Conservation (phyloP, 352 stramenopile species). For the Pythium guiyangense region DNA sequence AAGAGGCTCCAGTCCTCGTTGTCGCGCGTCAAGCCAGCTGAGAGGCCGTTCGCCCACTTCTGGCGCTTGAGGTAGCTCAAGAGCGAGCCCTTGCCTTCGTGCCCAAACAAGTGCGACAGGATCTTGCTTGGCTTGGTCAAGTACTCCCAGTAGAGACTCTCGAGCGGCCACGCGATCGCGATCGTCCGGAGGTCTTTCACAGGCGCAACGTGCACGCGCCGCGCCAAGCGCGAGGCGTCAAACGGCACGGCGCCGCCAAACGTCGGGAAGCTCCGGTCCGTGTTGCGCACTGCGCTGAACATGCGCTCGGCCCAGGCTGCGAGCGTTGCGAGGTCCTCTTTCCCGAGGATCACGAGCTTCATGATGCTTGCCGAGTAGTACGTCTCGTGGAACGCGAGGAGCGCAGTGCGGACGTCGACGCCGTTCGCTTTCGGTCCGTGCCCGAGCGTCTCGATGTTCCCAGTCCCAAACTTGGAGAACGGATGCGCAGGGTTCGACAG, state of each 20-base stretch:
- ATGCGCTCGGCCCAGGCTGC: slow-evolving; percentile 59
- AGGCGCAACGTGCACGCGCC: slow-evolving; percentile 44
- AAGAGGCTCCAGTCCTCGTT: slow-evolving; percentile 72
- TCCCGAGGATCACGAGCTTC: slow-evolving; percentile 76
- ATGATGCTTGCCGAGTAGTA: slow-evolving; percentile 73
- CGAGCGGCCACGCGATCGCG: slow-evolving; percentile 61
- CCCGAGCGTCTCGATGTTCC: slow-evolving; percentile 80
- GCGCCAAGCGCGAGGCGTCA: slow-evolving; percentile 37
- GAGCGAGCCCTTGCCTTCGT: slow-evolving; percentile 92
- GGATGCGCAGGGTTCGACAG: slow-evolving; percentile 69
- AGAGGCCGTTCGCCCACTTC: slow-evolving; percentile 72
- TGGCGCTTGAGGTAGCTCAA: slow-evolving; percentile 89
- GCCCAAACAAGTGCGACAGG: slow-evolving; percentile 90
- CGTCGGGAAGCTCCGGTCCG: slow-evolving; percentile 35
- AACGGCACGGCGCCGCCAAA: slow-evolving; percentile 47
- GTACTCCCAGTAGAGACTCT: slow-evolving; percentile 38
- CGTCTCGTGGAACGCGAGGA: slow-evolving; percentile 84
- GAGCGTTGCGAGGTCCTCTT: slow-evolving; percentile 84
- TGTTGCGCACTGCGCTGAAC: slow-evolving; percentile 86
- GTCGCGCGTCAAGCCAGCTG: slow-evolving; percentile 53
- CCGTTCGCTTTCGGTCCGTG: slow-evolving; percentile 28
- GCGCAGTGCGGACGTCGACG: slow-evolving; percentile 56
- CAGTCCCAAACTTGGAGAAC: slow-evolving; percentile 90
- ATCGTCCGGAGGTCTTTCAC: slow-evolving; percentile 75
- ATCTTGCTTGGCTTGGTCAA: slow-evolving; percentile 80